Conservation (phyloP, 495 filamentous ascomycete species). For the Penicillium flavigenum region DNA sequence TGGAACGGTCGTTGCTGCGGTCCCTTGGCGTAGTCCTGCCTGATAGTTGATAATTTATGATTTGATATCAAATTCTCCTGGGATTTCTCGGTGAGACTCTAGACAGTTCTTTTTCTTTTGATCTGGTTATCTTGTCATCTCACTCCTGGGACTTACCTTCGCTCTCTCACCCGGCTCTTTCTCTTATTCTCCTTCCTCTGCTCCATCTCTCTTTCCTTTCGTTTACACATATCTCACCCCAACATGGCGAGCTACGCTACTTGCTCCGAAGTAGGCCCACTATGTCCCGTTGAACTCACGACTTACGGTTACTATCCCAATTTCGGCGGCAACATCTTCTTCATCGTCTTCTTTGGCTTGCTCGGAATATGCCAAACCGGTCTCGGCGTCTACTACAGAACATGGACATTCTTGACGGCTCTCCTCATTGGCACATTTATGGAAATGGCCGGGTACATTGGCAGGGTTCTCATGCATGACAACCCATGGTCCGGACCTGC, state of each 20-base stretch:
- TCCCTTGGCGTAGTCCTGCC: not conserved
- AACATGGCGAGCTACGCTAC: constrained; percentile 30
- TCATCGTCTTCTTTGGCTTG: constrained; percentile 55
- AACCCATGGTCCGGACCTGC: constrained; percentile 60
- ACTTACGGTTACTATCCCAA: constrained; percentile 69
- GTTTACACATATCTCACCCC: not conserved
- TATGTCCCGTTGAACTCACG: constrained; percentile 59
- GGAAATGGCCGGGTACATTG: constrained; percentile 57
- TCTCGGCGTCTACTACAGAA: constrained; percentile 55
- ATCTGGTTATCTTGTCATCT: not conserved
- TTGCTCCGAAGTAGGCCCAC: constrained; percentile 48
- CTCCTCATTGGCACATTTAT: constrained; percentile 48
- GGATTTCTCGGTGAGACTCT: not conserved
- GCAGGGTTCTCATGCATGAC: constrained; percentile 55
- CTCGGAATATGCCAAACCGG: constrained; percentile 46
- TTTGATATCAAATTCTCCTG: not conserved
- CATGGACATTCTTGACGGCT: constrained; percentile 60
- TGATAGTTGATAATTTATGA: not conserved
- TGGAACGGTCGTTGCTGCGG: not conserved
- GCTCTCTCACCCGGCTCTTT: not conserved
- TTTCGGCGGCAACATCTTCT: constrained; percentile 61
- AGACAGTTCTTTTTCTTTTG: not conserved
- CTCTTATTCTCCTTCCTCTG: not conserved
- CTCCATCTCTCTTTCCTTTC: not conserved
- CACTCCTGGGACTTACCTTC: not conserved